These are phyloP conservation scores for Quambalaria eucalypti DNA, from an alignment of 1,284 basidiomycete species.

Conservation along the genomic window DNA sequence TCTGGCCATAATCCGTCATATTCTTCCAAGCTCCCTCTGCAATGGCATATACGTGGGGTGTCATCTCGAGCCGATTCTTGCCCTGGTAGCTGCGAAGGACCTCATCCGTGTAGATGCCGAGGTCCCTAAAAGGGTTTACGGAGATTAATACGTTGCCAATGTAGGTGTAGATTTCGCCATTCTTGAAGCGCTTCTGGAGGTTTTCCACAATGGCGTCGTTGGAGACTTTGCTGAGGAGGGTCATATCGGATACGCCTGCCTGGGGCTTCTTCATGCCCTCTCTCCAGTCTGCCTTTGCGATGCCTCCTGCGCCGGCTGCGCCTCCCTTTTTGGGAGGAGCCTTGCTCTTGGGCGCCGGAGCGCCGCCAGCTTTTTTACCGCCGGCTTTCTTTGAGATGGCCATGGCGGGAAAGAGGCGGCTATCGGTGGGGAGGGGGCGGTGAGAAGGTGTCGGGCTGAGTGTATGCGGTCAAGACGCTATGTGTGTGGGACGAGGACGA, in stretches of 20 bases:
- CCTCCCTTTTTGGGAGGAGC: constrained; percentile 23
- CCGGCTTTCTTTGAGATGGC: constrained; percentile 45
- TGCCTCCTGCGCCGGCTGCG: constrained; percentile 20
- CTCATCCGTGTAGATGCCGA: constrained; percentile 79
- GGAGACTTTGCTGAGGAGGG: constrained; percentile 87
- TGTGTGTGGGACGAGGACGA: too few species aligned
- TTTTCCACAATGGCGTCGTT: constrained; percentile 98
- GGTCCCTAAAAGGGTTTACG: constrained; percentile 93
- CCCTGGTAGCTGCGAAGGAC: constrained; percentile 78
- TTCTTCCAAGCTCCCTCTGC: constrained; percentile 97
- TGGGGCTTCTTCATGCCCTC: constrained; percentile 46
- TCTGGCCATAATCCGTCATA: constrained; percentile 98
- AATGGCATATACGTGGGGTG: constrained; percentile 95
- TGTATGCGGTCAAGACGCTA: too few species aligned
- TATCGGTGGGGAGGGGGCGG: too few species aligned
- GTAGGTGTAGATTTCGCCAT: constrained; percentile 96
- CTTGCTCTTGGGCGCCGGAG: not conserved
- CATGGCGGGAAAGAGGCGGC: constrained; percentile 15
- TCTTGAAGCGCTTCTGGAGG: constrained; percentile 86
- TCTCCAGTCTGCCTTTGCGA: constrained; percentile 45
- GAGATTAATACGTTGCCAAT: constrained; percentile 96
- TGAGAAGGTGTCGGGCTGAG: too few species aligned
- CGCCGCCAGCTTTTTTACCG: constrained; percentile 26
- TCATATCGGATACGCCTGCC: constrained; percentile 98
- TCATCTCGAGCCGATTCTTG: constrained; percentile 95